Evolutionary conservation across 306 rosid genomes (phyloP), one percentile per base, ranked within the genome.

Genomic region (Vicia villosa): DNA sequence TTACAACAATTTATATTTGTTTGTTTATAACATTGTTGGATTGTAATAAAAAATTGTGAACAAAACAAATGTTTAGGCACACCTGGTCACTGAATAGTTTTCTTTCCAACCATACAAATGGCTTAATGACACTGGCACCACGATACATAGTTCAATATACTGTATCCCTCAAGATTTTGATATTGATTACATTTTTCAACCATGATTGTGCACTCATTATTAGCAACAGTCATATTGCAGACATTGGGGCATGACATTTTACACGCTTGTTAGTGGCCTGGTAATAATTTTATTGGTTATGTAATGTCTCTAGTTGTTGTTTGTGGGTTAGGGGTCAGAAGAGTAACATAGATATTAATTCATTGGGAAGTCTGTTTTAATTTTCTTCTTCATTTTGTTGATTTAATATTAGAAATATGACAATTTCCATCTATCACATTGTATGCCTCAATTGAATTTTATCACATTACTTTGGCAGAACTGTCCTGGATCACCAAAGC

Each of bases 401-500:
- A 10, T 38, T 68, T 64, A 63, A 15, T 66, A 22, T 63, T 32
- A 14, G 43, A 24, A 20, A 21, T 54, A 77, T 7, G 13, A 54
- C 12, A 49, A 58, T 68, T 38, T 73, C 17, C 26, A 22, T n/a
- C 61, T 58, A 74, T 64, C 16, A 64, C 14, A 8, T 68, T 5
- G 0, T 69, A 47, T 73, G 71, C 54, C 49, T 82, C 42, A 34
- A 17, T 32, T 68, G 62, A 64, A 74, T 74, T 47, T 41, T 55
- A 16, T 64, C 66, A 28, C 56, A 57, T 75, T 79, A 58, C 79
- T 69, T 81, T 80, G 59, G 81, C 87, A 83, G 96, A 92, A 81
- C 81, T 78, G 30, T 69, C 90, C 91, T 70, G 90, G 84, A 56
- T 87, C 89, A 2, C 92, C 96, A 15, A 83, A 72, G 77, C 92